Evolutionary conservation across 192 early-diverging fungal species (phyloP).

Genomic region (Backusella circina): DNA sequence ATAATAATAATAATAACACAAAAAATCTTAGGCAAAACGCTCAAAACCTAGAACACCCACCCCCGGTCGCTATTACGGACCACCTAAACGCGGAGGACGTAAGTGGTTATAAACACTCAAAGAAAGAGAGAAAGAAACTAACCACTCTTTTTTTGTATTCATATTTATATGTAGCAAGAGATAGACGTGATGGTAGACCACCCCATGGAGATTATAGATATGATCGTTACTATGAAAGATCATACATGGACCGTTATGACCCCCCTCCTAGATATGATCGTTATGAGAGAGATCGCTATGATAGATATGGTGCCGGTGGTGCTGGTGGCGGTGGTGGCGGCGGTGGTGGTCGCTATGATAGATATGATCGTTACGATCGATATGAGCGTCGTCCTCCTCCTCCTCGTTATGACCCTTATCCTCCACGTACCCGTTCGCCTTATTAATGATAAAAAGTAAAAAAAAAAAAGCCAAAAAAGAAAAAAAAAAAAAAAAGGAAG

Average conservation of each 20-base stretch:
- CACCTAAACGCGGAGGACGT: constrained; percentile 57
- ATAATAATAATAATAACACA: neutral
- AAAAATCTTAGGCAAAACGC: constrained; percentile 55
- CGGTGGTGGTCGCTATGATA: constrained; percentile 21
- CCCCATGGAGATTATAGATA: constrained; percentile 31
- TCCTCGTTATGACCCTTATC: constrained; percentile 35
- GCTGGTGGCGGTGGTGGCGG: neutral
- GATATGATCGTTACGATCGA: constrained; percentile 33
- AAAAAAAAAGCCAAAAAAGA: neutral
- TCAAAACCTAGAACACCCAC: constrained; percentile 68
- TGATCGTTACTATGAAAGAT: constrained; percentile 39
- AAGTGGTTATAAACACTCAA: neutral
- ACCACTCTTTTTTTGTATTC: neutral
- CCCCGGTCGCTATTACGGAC: constrained; percentile 74
- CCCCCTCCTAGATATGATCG: constrained; percentile 22
- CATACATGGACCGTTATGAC: constrained; percentile 22
- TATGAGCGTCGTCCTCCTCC: constrained; percentile 36
- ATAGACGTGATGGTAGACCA: constrained; percentile 14
- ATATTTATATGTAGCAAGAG: neutral
- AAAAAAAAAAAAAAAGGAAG: neutral
- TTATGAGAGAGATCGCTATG: constrained; percentile 34
- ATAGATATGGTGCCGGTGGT: constrained; percentile 12
- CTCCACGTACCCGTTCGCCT: constrained; percentile 25
- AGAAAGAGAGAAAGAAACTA: neutral
- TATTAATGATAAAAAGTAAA: constrained; percentile 18